These are phyloP conservation scores for Hypomyces rosellus DNA, from an alignment of 2,329 filamentous ascomycete genomes.

Conservation along the genomic window DNA sequence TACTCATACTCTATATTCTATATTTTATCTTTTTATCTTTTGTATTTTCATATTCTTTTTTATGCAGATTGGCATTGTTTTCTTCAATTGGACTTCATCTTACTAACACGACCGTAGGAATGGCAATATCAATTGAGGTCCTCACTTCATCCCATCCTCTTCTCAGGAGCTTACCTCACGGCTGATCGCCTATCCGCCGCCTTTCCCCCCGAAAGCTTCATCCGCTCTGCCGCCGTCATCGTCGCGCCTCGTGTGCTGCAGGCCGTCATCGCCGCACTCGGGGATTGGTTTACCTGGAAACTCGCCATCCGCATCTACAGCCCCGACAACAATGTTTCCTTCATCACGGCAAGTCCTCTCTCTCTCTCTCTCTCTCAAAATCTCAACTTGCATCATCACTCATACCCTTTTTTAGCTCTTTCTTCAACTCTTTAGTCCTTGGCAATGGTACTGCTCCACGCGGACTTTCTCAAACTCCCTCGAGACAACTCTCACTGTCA, in stretches of 20 bases:
- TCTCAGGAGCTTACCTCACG: constrained; percentile 66
- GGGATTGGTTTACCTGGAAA: constrained; percentile 85
- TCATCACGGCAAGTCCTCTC: constrained; percentile 56
- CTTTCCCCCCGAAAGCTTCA: constrained; percentile 46
- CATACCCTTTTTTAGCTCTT: constrained; percentile 23
- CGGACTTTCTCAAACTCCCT: constrained; percentile 91
- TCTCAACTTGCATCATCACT: not conserved
- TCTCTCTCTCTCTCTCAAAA: no score
- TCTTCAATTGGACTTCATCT: not conserved
- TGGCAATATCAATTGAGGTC: constrained; percentile 85
- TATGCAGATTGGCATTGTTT: not conserved
- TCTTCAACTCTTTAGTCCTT: constrained; percentile 45
- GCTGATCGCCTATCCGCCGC: constrained; percentile 51
- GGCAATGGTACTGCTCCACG: constrained; percentile 95
- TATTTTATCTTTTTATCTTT: no score
- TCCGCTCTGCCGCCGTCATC: constrained; percentile 61
- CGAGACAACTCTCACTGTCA: constrained; percentile 79
- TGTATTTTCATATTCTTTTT: no score
- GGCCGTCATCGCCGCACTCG: constrained; percentile 66
- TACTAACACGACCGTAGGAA: constrained; percentile 54
- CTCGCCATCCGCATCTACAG: constrained; percentile 71
- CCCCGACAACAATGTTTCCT: constrained; percentile 53
- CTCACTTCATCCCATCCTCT: constrained; percentile 83
- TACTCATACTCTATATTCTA: no score
- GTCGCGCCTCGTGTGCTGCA: constrained; percentile 70